Base-by-base conservation (phyloP, 257 asterid species). In the Primulina huaijiensis region DNA sequence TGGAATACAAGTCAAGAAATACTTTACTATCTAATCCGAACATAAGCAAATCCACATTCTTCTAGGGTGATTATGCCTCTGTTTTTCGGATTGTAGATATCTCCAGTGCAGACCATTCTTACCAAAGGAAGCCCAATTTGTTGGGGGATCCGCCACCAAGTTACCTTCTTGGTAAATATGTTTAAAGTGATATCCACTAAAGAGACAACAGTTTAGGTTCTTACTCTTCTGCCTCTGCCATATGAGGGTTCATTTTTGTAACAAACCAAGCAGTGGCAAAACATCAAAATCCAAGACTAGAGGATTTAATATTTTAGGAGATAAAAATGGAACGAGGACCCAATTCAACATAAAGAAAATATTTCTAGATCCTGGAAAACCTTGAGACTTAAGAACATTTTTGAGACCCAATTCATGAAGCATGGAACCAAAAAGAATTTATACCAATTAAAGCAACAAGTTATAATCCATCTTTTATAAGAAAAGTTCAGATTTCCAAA, bases 401-500 rank as follows among this genome's bases (percentile, higher is more conserved):
- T 43, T 43, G 64, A 37, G 35, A 69, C 40, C 67, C 17, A 14
- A 8, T 21, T 38, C 27, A 23, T 10, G 21, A 16, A 68, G 21
- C 17, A 52, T 62, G 40, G 56, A 71, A 69, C 35, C 6, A 20
- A 23, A 33, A 70, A 8, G 53, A 33, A 53, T 33, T 62, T 10
- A 30, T 52, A 21, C 29, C 55, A 40, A 25, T 57, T 11, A 63
- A 10, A 27, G 55, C 58, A 68, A 43, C 59, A 2, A 68, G 46
- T 19, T 71, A 7, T 43, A 27, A 33, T 58, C 55, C 67, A 34
- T 29, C 59, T 43, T 50, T 17, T 37, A 35, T 19, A 60, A 11
- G 57, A 56, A 58, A 61, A 62, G 43, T 58, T 60, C 62, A 43
- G 16, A 66, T 56, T 68, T 70, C 46, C 31, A 67, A 68, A 53